Evolutionary conservation across 106 monocot species (phyloP).

Genomic region (Apostasia shenzhenica): DNA sequence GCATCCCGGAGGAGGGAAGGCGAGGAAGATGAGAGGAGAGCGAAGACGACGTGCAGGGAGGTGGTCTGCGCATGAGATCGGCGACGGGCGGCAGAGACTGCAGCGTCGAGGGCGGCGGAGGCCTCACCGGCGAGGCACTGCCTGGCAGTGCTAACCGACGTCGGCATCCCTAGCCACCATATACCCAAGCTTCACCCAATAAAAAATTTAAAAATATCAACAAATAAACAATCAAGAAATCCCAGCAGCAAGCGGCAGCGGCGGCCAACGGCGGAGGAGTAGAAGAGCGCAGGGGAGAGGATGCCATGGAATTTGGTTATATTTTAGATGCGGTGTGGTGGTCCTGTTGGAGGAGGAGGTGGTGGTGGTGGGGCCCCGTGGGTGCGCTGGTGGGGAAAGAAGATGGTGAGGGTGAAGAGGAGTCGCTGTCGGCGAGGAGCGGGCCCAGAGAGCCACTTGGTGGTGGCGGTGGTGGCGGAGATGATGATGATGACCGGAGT

Average conservation of each 20-base stretch:
- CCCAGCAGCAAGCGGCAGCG: neutral
- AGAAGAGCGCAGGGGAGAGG: slow-evolving; percentile 5
- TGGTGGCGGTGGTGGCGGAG: slow-evolving; percentile 10
- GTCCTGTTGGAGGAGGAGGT: neutral
- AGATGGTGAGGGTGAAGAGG: slow-evolving; percentile 2
- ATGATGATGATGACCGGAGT: slow-evolving; percentile 1
- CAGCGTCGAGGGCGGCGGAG: slow-evolving; percentile 56
- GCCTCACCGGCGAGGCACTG: slow-evolving; percentile 67
- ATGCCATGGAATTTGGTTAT: slow-evolving; percentile 1
- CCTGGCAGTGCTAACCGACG: slow-evolving; percentile 66
- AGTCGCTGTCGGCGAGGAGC: slow-evolving; percentile 2
- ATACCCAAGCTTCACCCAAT: slow-evolving; percentile 3
- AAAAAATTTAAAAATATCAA: neutral
- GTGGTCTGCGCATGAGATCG: slow-evolving; percentile 87
- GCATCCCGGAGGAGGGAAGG: slow-evolving; percentile 19
- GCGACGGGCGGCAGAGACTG: slow-evolving; percentile 57
- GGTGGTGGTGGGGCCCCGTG: neutral
- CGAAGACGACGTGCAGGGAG: slow-evolving; percentile 82
- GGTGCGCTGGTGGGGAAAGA: neutral
- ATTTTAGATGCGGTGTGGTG: neutral
- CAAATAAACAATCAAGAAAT: neutral
- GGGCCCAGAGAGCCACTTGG: neutral
- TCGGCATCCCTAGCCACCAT: slow-evolving; percentile 53
- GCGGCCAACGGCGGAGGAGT: neutral
- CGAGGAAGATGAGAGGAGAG: slow-evolving; percentile 45